Conservation (phyloP, 2,329 filamentous ascomycete genomes). For the Dactylellina parvicollis region DNA sequence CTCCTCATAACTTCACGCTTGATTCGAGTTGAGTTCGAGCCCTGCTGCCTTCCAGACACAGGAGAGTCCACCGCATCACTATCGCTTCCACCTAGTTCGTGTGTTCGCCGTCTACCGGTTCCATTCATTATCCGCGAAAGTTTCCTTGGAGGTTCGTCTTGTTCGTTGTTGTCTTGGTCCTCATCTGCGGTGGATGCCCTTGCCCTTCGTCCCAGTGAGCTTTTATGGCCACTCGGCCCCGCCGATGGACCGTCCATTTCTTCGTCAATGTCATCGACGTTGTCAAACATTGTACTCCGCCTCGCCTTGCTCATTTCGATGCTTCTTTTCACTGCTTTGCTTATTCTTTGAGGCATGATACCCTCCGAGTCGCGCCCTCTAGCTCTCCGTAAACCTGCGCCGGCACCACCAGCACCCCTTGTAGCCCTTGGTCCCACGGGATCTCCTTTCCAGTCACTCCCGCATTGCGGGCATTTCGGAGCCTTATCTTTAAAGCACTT, state of each 20-base stretch:
- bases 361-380: slow-evolving; percentile 43
- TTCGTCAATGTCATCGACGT: slow-evolving; percentile 17
- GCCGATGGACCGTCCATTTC: not conserved
- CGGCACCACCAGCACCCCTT: not conserved
- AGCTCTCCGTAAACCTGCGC: slow-evolving; percentile 34
- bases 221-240: slow-evolving; percentile 3
- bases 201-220: slow-evolving; percentile 35
- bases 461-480: slow-evolving; percentile 58
- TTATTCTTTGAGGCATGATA: slow-evolving; percentile 41
- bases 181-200: slow-evolving; percentile 13
- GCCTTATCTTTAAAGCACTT: slow-evolving; percentile 79
- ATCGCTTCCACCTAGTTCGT: too few species aligned
- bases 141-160: slow-evolving; percentile 29
- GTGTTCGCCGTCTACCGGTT: slow-evolving; percentile 3
- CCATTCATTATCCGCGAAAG: slow-evolving; percentile 34
- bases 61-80: too few species aligned
- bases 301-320: slow-evolving; percentile 47
- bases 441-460: slow-evolving; percentile 40
- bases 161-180: slow-evolving; percentile 4
- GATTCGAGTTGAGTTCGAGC: too few species aligned
- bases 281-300: slow-evolving; percentile 33
- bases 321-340: slow-evolving; percentile 29
- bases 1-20: slow-evolving; percentile 18
- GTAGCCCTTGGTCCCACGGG: slow-evolving; percentile 38
- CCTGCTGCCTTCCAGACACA: too few species aligned